A percentile compares a stretch with the other conserved stretches of the same genome.
Conservation (phyloP, 805 yeast species). For the Saturnispora serradocipensis region DNA sequence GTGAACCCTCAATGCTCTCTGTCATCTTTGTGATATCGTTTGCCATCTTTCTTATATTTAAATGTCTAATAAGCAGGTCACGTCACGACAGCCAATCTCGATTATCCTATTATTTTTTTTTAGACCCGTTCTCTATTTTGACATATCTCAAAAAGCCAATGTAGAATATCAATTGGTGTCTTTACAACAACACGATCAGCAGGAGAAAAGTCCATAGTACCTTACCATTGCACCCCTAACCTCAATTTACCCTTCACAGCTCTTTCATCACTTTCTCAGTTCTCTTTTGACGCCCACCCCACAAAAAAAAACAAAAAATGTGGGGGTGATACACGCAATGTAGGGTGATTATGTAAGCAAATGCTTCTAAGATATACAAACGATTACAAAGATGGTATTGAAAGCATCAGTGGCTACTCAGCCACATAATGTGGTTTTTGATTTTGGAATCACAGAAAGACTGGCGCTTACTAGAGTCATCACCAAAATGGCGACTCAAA, state of each 20-base stretch:
- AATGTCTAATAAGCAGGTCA: not conserved
- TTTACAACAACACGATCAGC: not conserved
- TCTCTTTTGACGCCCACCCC: not conserved
- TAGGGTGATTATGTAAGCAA: not conserved
- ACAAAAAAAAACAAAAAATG: not conserved
- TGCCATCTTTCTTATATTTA: not conserved
- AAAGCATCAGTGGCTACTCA: conserved; percentile 6
- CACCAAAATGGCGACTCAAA: conserved; percentile 20
- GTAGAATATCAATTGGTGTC: not conserved
- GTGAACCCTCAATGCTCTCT: not conserved
- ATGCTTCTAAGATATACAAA: not conserved
- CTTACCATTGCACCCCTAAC: not conserved
- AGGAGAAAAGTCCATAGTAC: not conserved
- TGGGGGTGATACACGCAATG: not conserved
- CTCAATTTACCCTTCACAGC: not conserved
- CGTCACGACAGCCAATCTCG: not conserved
- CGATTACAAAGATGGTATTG: not conserved
- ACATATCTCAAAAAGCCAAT: not conserved
- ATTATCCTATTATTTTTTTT: not conserved
- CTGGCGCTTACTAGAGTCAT: conserved; percentile 12
- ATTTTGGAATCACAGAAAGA: conserved; percentile 21
- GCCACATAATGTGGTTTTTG: conserved; percentile 25
- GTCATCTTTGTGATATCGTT: not conserved
- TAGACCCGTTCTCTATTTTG: not conserved
- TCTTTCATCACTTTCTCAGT: not conserved